Percentiles rank a stretch among this genome's conserved stretches.
Conservation (phyloP, 139 green algal genomes). For the Volvox africanus region DNA sequence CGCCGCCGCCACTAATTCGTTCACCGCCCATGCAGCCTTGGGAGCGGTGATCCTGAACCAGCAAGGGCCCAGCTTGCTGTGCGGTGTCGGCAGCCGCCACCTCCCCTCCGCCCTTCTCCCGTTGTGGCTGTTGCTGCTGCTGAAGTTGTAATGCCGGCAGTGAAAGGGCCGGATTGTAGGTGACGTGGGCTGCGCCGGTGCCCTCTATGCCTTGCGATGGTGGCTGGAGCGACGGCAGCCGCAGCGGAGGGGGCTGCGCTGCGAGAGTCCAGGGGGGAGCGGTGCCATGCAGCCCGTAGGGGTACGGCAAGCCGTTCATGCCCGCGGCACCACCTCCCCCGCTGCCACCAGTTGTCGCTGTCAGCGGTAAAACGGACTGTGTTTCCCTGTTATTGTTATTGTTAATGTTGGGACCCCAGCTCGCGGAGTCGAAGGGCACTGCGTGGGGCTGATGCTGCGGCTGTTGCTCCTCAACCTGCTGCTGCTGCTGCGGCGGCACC, state of each 20-base stretch:
- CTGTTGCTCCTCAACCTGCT: neutral
- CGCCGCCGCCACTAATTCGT: neutral
- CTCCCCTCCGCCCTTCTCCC: neutral
- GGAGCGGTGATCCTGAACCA: neutral
- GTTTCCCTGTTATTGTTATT: no score
- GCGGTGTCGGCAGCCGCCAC: neutral
- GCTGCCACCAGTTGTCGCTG: neutral
- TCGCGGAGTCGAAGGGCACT: neutral
- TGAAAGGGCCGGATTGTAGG: neutral
- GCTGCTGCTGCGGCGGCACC: slow-evolving; percentile 8
- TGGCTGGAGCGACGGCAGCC: neutral
- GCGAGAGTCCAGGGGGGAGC: neutral
- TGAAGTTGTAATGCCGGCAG: neutral
- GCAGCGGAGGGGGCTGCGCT: neutral
- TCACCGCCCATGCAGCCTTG: no score
- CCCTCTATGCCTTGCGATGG: neutral
- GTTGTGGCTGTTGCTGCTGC: neutral
- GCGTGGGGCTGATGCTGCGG: slow-evolving; percentile 14
- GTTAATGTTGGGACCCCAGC: no score
- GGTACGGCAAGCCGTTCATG: neutral
- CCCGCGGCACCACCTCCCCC: neutral
- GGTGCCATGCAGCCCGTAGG: neutral
- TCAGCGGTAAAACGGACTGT: neutral
- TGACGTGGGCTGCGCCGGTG: no score
- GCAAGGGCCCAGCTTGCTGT: neutral